A percentile compares a stretch with the other conserved stretches of the same genome.
phyloP scores from a whole-genome alignment of 2,329 filamentous ascomycete species.

The Zalaria obscura region DNA sequence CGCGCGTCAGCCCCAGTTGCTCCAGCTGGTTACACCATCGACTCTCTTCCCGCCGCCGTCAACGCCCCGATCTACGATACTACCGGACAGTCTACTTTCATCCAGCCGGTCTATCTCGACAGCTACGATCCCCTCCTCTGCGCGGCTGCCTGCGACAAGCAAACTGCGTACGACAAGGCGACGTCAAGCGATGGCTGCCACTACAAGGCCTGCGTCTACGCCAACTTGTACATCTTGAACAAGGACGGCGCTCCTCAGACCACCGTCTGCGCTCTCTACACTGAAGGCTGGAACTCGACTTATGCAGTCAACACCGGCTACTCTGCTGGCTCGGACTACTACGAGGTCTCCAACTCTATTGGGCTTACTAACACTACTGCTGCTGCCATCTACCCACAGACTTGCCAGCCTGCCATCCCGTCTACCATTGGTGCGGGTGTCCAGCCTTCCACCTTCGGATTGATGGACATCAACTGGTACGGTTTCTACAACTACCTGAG shows the following conservation, averaged over 20 bases:
- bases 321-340: slow-evolving; percentile 5
- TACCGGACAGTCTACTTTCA: slow-evolving; percentile 15
- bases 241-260: slow-evolving; percentile 22
- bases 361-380: slow-evolving; percentile 4
- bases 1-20: slow-evolving; percentile 9
- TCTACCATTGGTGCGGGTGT: too few species aligned
- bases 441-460: too few species aligned
- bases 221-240: slow-evolving; percentile 24
- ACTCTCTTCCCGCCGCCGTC: slow-evolving; percentile 18
- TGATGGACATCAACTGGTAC: too few species aligned
- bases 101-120: slow-evolving; percentile 5
- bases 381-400: slow-evolving; percentile 4
- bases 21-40: slow-evolving; percentile 11
- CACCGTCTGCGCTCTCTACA: slow-evolving; percentile 25
- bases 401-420: neutral
- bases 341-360: slow-evolving; percentile 6
- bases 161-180: slow-evolving; percentile 11
- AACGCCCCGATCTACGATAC: slow-evolving; percentile 14
- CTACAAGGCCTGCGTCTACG: slow-evolving; percentile 12
- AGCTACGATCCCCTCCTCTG: slow-evolving; percentile 12
- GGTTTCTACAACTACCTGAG: too few species aligned
- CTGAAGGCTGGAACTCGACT: slow-evolving; percentile 7
- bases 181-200: slow-evolving; percentile 9
- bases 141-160: slow-evolving; percentile 13
- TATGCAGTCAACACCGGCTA: slow-evolving; percentile 10